Evolutionary conservation across 1,139 yeast species (phyloP).

Genomic region (Nakaseomyces nivariensis): DNA sequence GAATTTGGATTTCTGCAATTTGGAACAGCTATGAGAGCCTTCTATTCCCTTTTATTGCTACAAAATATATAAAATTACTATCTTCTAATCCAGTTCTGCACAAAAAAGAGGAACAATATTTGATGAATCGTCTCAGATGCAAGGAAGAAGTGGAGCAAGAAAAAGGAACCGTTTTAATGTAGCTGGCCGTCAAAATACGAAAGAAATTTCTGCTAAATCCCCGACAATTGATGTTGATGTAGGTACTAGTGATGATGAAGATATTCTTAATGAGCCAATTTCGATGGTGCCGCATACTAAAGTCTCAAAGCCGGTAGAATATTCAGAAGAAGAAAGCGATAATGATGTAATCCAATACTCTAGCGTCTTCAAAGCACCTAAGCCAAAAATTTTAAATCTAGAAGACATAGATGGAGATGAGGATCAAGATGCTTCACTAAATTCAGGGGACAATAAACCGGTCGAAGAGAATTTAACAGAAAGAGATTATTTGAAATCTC

Average conservation of each 20-base stretch:
- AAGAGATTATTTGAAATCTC: conserved; percentile 15
- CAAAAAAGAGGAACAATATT: too few species aligned
- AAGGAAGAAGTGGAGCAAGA: neutral
- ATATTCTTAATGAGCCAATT: conserved; percentile 1
- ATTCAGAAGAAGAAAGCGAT: conserved; percentile 1
- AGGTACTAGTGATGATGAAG: neutral
- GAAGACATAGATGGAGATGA: conserved; percentile 8
- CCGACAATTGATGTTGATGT: neutral
- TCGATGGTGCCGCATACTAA: neutral
- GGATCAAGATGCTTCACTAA: conserved; percentile 5
- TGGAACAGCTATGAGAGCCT: too few species aligned
- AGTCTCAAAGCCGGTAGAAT: neutral
- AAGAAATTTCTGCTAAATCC: too few species aligned
- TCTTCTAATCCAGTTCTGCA: neutral
- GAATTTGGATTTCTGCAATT: too few species aligned
- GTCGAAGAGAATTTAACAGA: conserved; percentile 10
- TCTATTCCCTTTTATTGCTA: too few species aligned
- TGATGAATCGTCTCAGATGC: too few species aligned
- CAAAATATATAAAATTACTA: too few species aligned
- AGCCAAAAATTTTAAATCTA: neutral
- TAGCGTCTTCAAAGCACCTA: neutral
- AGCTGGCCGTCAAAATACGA: too few species aligned
- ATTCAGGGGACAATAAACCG: neutral
- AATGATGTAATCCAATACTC: neutral
- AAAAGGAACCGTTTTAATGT: neutral